phyloP scores from a whole-genome alignment of 768 basidiomycete species.

The Boletus speciosus region DNA sequence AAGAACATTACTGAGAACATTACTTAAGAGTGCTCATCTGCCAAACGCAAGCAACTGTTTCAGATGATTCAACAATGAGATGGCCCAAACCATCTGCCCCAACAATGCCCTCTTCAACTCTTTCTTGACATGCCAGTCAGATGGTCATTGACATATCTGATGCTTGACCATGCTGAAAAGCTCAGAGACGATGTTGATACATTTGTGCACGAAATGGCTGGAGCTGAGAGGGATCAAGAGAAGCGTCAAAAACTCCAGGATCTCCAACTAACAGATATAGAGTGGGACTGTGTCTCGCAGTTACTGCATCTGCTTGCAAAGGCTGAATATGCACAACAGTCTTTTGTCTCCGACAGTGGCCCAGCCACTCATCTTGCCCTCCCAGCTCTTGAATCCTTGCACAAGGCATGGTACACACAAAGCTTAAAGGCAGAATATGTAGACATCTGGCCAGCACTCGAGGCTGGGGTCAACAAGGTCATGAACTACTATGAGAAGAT shows the following conservation, averaged over 20 bases:
- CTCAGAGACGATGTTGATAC: not conserved
- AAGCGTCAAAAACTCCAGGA: not conserved
- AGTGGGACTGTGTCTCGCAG: not conserved
- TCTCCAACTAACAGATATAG: not conserved
- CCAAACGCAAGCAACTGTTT: not conserved
- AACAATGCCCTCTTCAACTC: not conserved
- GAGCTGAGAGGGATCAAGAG: not conserved
- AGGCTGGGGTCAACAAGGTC: not conserved
- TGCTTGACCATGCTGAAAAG: not conserved
- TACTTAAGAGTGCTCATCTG: not conserved
- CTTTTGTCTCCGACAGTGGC: not conserved
- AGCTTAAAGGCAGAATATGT: not conserved
- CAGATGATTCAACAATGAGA: not conserved
- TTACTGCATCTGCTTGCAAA: not conserved
- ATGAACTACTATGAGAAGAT: not conserved
- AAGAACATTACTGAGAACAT: too few species aligned
- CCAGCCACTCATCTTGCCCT: not conserved
- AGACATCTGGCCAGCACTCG: not conserved
- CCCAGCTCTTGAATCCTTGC: not conserved
- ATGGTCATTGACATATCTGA: not conserved
- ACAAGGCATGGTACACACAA: not conserved
- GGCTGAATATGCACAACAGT: not conserved
- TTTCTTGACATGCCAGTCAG: not conserved
- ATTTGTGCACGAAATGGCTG: not conserved
- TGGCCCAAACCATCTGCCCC: not conserved